phyloP scores from a whole-genome alignment of 495 filamentous ascomycete species.

The Aspergillus olivimuriae region DNA sequence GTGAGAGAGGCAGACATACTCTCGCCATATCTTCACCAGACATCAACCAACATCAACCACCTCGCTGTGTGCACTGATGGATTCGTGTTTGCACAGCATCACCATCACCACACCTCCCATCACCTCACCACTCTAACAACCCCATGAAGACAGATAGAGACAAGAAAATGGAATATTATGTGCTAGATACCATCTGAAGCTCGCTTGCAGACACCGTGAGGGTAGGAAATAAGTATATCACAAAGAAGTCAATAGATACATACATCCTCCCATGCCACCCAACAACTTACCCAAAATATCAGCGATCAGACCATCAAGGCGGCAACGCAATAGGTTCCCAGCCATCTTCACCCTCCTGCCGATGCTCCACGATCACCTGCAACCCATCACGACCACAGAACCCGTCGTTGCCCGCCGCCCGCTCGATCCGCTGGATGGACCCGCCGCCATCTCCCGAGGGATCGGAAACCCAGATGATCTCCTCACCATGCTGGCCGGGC shows the following conservation, averaged over 20 bases:
- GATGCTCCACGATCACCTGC: slow-evolving; percentile 49
- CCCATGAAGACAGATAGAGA: too few species aligned
- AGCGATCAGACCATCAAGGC: slow-evolving; percentile 3
- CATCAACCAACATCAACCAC: too few species aligned
- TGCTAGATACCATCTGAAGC: too few species aligned
- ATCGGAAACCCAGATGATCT: slow-evolving; percentile 47
- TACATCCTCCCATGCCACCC: not conserved
- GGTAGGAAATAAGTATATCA: too few species aligned
- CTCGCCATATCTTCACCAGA: too few species aligned
- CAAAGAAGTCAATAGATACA: not conserved
- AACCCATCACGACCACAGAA: slow-evolving; percentile 54
- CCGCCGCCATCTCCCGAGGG: slow-evolving; percentile 22
- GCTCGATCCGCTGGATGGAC: slow-evolving; percentile 35
- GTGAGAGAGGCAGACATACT: too few species aligned
- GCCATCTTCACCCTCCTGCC: slow-evolving; percentile 43
- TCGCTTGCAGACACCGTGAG: too few species aligned
- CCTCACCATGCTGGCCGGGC: slow-evolving; percentile 45
- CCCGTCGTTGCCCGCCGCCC: slow-evolving; percentile 43
- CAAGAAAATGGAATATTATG: too few species aligned
- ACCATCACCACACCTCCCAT: too few species aligned
- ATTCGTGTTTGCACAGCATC: too few species aligned
- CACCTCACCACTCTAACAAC: too few species aligned
- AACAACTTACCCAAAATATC: not conserved
- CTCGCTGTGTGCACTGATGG: too few species aligned
- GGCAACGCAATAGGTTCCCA: slow-evolving; percentile 43